A percentile compares a stretch with the other conserved stretches of the same genome.
Evolutionary conservation across 306 rosid species (phyloP).

Genomic region (Malus sieversii): DNA sequence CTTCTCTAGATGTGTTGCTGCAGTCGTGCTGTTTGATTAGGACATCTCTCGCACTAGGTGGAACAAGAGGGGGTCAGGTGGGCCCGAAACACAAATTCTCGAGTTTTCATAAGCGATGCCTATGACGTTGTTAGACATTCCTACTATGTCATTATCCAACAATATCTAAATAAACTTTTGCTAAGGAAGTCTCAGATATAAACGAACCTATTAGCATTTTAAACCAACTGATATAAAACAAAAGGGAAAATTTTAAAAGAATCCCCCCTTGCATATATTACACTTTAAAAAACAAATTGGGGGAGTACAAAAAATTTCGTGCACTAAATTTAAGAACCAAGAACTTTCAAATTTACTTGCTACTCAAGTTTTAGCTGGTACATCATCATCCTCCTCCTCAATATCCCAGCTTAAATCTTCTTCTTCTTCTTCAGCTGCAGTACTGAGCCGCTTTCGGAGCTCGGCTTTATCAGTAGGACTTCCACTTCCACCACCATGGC

Average conservation of each 20-base stretch:
- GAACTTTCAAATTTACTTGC: background rate
- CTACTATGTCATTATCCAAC: background rate
- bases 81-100: background rate
- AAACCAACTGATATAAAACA: slow-evolving; percentile 4
- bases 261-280: slow-evolving; percentile 7
- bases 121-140: background rate
- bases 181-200: slow-evolving; percentile 9
- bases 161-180: background rate
- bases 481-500: slow-evolving; percentile 18
- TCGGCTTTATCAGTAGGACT: slow-evolving; percentile 33
- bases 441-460: slow-evolving; percentile 51
- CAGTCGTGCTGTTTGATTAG: no score
- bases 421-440: slow-evolving; percentile 54
- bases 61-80: no score
- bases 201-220: slow-evolving; percentile 15
- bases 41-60: no score
- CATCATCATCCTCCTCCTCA: slow-evolving; percentile 72
- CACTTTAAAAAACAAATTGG: slow-evolving; percentile 14
- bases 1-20: background rate
- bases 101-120: no score
- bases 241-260: background rate
- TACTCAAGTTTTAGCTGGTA: slow-evolving; percentile 41
- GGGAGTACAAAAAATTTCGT: slow-evolving; percentile 10
- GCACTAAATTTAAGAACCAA: slow-evolving; percentile 1
- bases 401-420: slow-evolving; percentile 90